Percentiles rank a stretch among this genome's conserved stretches.
phyloP scores from a whole-genome alignment of 2,329 filamentous ascomycete species.

The Cladobotryum protrusum region DNA sequence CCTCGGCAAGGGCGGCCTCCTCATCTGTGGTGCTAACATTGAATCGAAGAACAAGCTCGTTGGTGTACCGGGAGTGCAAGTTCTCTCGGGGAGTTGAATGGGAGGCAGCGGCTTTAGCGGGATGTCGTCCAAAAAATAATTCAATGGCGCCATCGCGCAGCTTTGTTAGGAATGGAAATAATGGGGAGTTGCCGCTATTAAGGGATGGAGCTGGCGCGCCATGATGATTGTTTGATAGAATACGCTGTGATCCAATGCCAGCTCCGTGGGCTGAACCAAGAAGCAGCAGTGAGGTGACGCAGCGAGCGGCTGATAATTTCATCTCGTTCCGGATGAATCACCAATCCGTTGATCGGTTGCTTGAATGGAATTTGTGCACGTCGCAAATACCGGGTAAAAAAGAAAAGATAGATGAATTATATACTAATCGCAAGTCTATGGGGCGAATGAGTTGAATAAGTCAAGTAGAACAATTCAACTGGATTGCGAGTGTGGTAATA shows the following conservation, averaged over 20 bases:
- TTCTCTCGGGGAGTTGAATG: constrained; percentile 22
- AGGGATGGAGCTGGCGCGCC: constrained; percentile 4
- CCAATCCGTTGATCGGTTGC: neutral
- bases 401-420: neutral
- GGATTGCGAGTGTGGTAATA: too few relatives aligned
- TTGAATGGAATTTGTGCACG: neutral
- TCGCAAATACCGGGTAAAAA: neutral
- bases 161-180: constrained; percentile 45
- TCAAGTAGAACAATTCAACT: too few relatives aligned
- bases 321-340: constrained; percentile 12
- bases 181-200: constrained; percentile 15
- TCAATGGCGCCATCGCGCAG: constrained; percentile 45
- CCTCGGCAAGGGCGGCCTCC: constrained; percentile 64
- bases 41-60: constrained; percentile 86
- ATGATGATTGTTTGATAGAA: constrained; percentile 12
- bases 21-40: constrained; percentile 65
- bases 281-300: constrained; percentile 19
- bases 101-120: constrained; percentile 20
- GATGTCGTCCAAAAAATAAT: constrained; percentile 42
- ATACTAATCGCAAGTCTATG: too few relatives aligned
- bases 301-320: constrained; percentile 15
- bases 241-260: constrained; percentile 23
- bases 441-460: too few relatives aligned
- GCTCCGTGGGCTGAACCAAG: constrained; percentile 22
- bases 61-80: constrained; percentile 53